Percentiles rank a stretch among this genome's conserved stretches.
Conservation (phyloP, 2,329 filamentous ascomycete species). For the Ophiocordyceps polyrhachis-furcata region DNA sequence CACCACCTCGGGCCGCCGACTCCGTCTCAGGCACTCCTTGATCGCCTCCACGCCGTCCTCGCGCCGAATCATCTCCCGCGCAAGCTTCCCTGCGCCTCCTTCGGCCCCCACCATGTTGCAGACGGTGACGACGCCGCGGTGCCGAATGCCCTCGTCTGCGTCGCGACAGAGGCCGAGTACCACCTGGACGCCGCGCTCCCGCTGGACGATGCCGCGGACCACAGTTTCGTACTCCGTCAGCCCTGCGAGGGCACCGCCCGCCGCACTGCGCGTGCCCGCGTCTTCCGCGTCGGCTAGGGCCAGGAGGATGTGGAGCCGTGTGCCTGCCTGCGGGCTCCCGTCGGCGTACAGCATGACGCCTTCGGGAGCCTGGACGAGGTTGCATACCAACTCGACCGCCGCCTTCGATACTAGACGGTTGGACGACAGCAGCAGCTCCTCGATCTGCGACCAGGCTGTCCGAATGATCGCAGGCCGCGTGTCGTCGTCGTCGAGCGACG, state of each 20-base stretch:
- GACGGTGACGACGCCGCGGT: conserved; percentile 58
- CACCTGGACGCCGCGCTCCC: conserved; percentile 55
- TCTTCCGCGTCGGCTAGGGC: conserved; percentile 81
- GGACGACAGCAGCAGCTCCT: conserved; percentile 63
- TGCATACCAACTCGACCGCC: conserved; percentile 77
- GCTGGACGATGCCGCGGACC: conserved; percentile 49
- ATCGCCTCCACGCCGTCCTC: conserved; percentile 48
- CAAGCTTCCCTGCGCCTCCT: conserved; percentile 43
- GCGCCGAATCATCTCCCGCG: conserved; percentile 38
- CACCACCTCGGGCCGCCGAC: conserved; percentile 49
- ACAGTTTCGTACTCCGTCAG: conserved; percentile 63
- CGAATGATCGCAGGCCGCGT: conserved; percentile 52
- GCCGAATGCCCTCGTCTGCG: conserved; percentile 46
- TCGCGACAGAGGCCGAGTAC: conserved; percentile 67
- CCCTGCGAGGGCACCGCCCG: conserved; percentile 74
- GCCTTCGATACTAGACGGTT: conserved; percentile 66
- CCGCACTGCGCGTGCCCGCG: conserved; percentile 57
- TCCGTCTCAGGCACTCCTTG: conserved; percentile 51
- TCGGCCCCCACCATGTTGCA: conserved; percentile 53
- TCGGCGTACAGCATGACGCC: conserved; percentile 54
- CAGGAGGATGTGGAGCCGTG: conserved; percentile 65
- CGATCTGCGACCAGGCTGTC: conserved; percentile 53
- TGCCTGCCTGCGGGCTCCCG: conserved; percentile 44
- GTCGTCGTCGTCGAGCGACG: conserved; percentile 53
- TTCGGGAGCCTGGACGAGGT: conserved; percentile 54